Evolutionary conservation across 2,329 filamentous ascomycete genomes (phyloP).

Genomic region (Eutypella sp.): DNA sequence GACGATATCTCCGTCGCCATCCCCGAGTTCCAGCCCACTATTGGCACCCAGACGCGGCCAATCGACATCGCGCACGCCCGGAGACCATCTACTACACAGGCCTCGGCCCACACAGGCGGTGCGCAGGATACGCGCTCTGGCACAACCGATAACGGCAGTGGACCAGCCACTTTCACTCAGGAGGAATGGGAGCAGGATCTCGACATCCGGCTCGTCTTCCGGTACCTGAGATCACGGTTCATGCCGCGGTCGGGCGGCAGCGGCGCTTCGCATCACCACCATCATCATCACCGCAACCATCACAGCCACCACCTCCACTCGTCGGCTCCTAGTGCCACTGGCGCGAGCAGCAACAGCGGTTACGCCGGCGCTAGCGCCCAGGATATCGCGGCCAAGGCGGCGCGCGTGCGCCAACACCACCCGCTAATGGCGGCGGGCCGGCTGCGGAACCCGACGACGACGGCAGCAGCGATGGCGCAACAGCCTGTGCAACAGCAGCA

Average conservation of each 20-base stretch:
- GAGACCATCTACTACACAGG: conserved; percentile 9
- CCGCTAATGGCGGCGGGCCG: conserved; percentile 76
- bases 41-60: conserved; percentile 32
- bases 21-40: conserved; percentile 46
- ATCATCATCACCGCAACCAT: too few species aligned
- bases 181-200: conserved; percentile 94
- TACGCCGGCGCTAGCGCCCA: conserved; percentile 41
- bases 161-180: conserved; percentile 44
- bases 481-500: too few species aligned
- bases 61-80: conserved; percentile 32
- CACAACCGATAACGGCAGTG: conserved; percentile 11
- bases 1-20: conserved; percentile 50
- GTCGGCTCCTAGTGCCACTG: too few species aligned
- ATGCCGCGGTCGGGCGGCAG: conserved; percentile 41
- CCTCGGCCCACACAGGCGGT: conserved; percentile 4
- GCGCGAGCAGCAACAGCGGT: too few species aligned
- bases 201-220: conserved; percentile 87
- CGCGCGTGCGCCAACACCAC: conserved; percentile 82
- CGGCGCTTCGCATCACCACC: too few species aligned
- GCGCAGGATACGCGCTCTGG: too few species aligned
- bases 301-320: too few species aligned
- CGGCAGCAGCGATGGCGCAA: too few species aligned
- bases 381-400: conserved; percentile 70
- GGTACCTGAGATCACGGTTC: conserved; percentile 76
- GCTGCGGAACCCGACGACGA: too few species aligned